A percentile compares a stretch with the other conserved stretches of the same genome.
phyloP scores from a whole-genome alignment of 306 rosid species.

The Fragaria vesca region DNA sequence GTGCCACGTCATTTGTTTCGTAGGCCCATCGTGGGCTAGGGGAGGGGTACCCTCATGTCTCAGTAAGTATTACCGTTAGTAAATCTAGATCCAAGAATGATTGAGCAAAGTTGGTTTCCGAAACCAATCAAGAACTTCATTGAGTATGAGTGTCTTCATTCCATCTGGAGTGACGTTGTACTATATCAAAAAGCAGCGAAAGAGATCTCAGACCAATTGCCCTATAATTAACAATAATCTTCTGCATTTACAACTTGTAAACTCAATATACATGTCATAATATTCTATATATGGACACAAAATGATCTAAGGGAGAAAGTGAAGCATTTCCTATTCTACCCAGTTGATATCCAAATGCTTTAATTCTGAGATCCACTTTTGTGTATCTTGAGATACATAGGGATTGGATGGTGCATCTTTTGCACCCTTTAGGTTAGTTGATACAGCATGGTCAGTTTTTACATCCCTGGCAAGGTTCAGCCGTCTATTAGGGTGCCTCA shows the following conservation, averaged over 20 bases:
- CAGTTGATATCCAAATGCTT: conserved; percentile 75
- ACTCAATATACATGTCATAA: neutral
- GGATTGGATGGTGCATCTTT: conserved; percentile 45
- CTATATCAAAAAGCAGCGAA: neutral
- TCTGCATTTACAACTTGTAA: neutral
- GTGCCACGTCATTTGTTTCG: too few species aligned
- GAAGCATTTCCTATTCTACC: conserved; percentile 49
- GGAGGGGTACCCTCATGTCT: too few species aligned
- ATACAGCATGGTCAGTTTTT: conserved; percentile 37
- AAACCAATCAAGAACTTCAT: neutral
- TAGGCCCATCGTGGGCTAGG: too few species aligned
- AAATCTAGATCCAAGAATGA: neutral
- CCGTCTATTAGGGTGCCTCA: conserved; percentile 62
- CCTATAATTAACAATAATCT: neutral
- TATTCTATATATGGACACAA: neutral
- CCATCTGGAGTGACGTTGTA: neutral
- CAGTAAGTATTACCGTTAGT: too few species aligned
- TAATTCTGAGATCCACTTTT: conserved; percentile 69
- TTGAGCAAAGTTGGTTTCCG: neutral
- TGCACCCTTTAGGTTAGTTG: conserved; percentile 41
- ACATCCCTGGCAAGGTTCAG: conserved; percentile 43
- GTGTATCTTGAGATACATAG: conserved; percentile 59
- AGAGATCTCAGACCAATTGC: neutral
- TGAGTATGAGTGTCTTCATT: neutral
- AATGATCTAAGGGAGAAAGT: neutral